A percentile compares a stretch with the other conserved stretches of the same genome.
phyloP scores from a whole-genome alignment of 1,139 yeast species.

The Candida albicans region DNA sequence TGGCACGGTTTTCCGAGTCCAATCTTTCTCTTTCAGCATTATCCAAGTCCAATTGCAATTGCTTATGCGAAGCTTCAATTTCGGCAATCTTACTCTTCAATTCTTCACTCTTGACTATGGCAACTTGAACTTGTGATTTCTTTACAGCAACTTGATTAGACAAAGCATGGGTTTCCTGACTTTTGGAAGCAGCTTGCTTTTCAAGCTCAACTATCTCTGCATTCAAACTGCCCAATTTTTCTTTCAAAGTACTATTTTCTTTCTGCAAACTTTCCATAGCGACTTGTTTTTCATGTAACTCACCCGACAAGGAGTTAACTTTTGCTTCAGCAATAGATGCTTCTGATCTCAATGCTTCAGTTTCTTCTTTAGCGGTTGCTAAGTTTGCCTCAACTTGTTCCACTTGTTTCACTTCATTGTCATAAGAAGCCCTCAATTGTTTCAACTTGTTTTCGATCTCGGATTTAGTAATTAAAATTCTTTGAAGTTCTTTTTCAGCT shows the following conservation, averaged over 20 bases:
- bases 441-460: constrained; percentile 72
- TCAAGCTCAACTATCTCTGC: constrained; percentile 64
- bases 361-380: constrained; percentile 61
- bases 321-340: constrained; percentile 80
- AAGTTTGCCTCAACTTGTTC: constrained; percentile 66
- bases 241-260: constrained; percentile 64
- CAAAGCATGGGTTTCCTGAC: constrained; percentile 58
- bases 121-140: constrained; percentile 66
- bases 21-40: constrained; percentile 23
- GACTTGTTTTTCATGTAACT: constrained; percentile 61
- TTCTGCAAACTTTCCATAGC: constrained; percentile 66
- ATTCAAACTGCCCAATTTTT: constrained; percentile 63
- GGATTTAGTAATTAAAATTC: constrained; percentile 61
- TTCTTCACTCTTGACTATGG: constrained; percentile 56
- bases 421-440: constrained; percentile 68
- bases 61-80: constrained; percentile 23
- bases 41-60: constrained; percentile 26
- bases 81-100: constrained; percentile 32
- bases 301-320: constrained; percentile 67
- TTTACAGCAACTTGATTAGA: constrained; percentile 64
- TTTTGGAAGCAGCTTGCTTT: constrained; percentile 51
- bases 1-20: constrained; percentile 31
- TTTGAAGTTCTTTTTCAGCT: constrained; percentile 74
- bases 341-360: constrained; percentile 72
- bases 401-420: constrained; percentile 75